Evolutionary conservation across 2,329 filamentous ascomycete species (phyloP), one percentile per base, ranked within the genome.

Genomic region (Cladophialophora immunda): DNA sequence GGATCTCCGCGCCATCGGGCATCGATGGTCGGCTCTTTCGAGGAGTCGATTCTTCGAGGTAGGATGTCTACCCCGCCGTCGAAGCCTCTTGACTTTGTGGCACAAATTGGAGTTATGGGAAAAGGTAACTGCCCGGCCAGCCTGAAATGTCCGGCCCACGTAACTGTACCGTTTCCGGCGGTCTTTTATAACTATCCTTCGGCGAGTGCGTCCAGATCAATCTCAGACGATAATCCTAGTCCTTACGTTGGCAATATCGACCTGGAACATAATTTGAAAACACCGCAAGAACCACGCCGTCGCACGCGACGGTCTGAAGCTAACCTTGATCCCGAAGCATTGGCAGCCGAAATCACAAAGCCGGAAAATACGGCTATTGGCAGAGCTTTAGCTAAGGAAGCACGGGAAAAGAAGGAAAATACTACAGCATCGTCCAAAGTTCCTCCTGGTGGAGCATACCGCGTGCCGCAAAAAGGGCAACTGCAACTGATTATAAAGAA

Each of bases 401-500:
- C 78, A 64, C 79, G 78, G 63, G 85, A 87, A 69, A 89, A 87
- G 71, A 83, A 82, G 67, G 90, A 86, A 70, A 85, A 90, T 59
- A 84, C 87, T 60, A 84, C 87, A 5, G 80, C 82, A 32, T 85
- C 84, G 29, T 86, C 87, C 1, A 89, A 86, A 78, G 87, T 90
- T 17, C 92, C 93, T 0, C 91, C 92, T 0, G 93, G 93, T 7
- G 94, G 95, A 38, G 92, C 92, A 75, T 99, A 98, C 77, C 90
- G 95, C 52, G 97, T 99, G 61, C 95, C 95, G 0, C 90, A 95
- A 75, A 91, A 94, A 77, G 95, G 95, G 0, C 95, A 98, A 78
- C 83, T 99, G 15, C 95, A 99, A 74, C 97, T 99, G 70, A 90
- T 99, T 68, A 92, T 99, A 77, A 98, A 98, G 78, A 99, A 98